Percentiles rank a stretch among this genome's conserved stretches.
phyloP scores from a whole-genome alignment of 495 filamentous ascomycete species.

The Terfezia boudieri region DNA sequence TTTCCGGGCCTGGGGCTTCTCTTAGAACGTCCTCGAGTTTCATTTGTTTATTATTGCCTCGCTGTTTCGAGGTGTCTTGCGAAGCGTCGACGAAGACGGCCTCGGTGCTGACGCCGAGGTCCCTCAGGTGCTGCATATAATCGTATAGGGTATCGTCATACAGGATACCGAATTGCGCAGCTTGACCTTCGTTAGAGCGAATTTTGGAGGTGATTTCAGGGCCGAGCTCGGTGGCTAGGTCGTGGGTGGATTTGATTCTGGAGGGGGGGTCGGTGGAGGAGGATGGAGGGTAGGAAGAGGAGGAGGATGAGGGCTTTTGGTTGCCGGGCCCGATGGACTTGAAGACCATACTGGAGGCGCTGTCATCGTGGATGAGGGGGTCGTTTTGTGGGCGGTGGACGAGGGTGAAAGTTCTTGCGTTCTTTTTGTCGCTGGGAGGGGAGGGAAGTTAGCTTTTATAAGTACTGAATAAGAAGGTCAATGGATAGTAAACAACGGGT shows the following conservation, averaged over 20 bases:
- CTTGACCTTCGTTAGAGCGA: constrained; percentile 83
- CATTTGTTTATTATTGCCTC: constrained; percentile 36
- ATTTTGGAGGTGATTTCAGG: constrained; percentile 29
- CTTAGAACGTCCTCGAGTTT: constrained; percentile 62
- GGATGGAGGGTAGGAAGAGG: constrained; percentile 8
- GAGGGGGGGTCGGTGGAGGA: constrained; percentile 12
- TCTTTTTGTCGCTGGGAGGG: constrained; percentile 64
- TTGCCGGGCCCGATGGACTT: constrained; percentile 21
- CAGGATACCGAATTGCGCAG: constrained; percentile 81
- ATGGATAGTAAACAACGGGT: no score
- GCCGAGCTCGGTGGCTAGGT: constrained; percentile 61
- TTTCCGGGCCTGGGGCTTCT: constrained; percentile 35
- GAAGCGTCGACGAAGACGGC: constrained; percentile 59
- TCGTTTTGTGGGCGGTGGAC: constrained; percentile 95
- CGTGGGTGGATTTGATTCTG: constrained; percentile 34
- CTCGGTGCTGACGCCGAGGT: constrained; percentile 38
- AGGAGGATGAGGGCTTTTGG: constrained; percentile 3
- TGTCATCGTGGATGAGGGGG: constrained; percentile 71
- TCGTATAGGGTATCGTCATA: constrained; percentile 70
- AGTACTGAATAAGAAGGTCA: no score
- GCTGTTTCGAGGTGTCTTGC: constrained; percentile 31
- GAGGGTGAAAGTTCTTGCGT: constrained; percentile 71
- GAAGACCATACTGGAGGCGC: constrained; percentile 63
- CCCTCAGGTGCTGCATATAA: constrained; percentile 98
- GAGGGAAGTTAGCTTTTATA: not conserved